Percentiles rank a stretch among this genome's conserved stretches.
Conservation (phyloP, 768 basidiomycete genomes). For the Hygrophorus pudorinus region DNA sequence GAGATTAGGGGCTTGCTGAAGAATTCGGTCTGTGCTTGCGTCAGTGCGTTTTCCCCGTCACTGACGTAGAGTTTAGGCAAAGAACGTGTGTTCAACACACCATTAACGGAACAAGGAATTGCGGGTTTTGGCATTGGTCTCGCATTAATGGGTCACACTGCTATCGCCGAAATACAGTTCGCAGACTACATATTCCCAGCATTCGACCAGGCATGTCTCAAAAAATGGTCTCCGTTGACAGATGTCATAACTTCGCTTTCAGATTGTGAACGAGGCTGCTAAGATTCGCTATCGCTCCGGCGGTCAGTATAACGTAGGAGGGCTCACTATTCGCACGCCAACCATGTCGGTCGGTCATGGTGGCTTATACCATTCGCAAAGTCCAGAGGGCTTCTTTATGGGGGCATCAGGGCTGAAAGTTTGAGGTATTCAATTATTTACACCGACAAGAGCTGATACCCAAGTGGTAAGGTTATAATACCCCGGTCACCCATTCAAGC, state of each 20-base stretch:
- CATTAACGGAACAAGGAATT: slow-evolving; percentile 87
- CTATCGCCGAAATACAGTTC: slow-evolving; percentile 91
- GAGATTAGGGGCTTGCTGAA: slow-evolving; percentile 72
- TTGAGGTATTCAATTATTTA: not conserved
- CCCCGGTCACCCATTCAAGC: slow-evolving; percentile 92
- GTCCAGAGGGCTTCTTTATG: slow-evolving; percentile 91
- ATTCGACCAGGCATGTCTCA: slow-evolving; percentile 67
- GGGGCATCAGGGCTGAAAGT: slow-evolving; percentile 87
- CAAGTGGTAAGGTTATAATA: slow-evolving; percentile 65
- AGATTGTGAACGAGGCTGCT: slow-evolving; percentile 93
- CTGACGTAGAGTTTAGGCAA: slow-evolving; percentile 39
- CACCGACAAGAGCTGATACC: not conserved
- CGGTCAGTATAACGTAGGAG: slow-evolving; percentile 73
- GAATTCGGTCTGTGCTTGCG: slow-evolving; percentile 62
- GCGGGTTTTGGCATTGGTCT: slow-evolving; percentile 91
- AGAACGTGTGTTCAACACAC: slow-evolving; percentile 94
- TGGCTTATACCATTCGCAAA: slow-evolving; percentile 90
- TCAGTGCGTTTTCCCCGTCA: not conserved
- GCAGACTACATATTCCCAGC: slow-evolving; percentile 90
- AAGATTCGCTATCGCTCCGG: slow-evolving; percentile 89
- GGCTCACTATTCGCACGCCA: slow-evolving; percentile 73
- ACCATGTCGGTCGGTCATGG: slow-evolving; percentile 93
- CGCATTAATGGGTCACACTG: slow-evolving; percentile 88
- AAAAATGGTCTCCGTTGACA: not conserved
- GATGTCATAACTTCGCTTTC: slow-evolving; percentile 2